Conservation (phyloP, 1,284 basidiomycete genomes). For the Malassezia equina region DNA sequence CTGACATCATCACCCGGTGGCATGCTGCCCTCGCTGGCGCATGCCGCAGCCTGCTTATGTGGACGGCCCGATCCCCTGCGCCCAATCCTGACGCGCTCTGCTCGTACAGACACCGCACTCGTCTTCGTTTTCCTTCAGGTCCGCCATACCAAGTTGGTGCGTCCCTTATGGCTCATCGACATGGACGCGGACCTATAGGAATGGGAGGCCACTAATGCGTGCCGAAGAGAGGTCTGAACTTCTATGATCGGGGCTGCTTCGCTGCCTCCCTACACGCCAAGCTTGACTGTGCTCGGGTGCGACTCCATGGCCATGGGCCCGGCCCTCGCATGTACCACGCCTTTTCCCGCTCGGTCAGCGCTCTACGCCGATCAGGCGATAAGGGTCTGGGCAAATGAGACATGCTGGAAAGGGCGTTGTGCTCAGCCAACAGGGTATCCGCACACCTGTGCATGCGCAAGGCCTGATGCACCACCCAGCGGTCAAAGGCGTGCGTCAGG, state of each 20-base stretch:
- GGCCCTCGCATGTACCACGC: constrained; percentile 6
- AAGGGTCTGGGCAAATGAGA: background rate
- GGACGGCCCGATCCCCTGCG: background rate
- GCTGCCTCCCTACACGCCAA: constrained; percentile 14
- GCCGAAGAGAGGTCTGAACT: background rate
- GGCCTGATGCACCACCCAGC: background rate
- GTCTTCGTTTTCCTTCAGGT: background rate
- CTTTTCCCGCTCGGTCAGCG: constrained; percentile 1
- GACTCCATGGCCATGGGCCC: background rate
- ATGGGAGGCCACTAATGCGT: constrained; percentile 19
- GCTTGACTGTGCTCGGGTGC: background rate
- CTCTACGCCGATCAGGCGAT: background rate
- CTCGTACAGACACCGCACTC: background rate
- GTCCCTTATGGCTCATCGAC: constrained; percentile 14
- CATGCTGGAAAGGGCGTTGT: background rate
- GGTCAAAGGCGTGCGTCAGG: background rate
- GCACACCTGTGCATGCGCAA: background rate
- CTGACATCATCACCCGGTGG: background rate
- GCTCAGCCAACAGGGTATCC: background rate
- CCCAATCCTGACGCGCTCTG: background rate
- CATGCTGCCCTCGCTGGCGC: constrained; percentile 10
- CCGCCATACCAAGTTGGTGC: constrained; percentile 18
- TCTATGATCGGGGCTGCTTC: constrained; percentile 17
- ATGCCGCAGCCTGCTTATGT: constrained; percentile 19
- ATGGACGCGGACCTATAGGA: constrained; percentile 17